Conservation (phyloP, 306 rosid genomes). For the Dryas drummondii region DNA sequence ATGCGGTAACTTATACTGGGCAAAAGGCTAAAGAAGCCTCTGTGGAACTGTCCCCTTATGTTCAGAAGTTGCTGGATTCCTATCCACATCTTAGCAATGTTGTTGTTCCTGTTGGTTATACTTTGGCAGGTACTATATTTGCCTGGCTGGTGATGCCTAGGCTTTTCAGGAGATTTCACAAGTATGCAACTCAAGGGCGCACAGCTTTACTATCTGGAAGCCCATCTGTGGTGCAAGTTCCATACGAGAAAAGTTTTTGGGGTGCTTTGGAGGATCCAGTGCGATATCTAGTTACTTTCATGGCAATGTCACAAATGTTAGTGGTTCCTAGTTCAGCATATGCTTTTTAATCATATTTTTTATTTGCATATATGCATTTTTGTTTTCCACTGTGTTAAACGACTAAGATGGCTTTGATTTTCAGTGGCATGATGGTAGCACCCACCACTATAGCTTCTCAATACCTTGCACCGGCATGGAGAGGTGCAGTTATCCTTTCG, state of each 20-base stretch:
- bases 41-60: conserved; percentile 57
- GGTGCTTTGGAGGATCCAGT: conserved; percentile 93
- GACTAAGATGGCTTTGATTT: conserved; percentile 41
- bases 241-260: conserved; percentile 87
- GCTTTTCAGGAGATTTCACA: conserved; percentile 74
- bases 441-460: conserved; percentile 75
- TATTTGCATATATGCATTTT: conserved; percentile 3
- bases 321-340: conserved; percentile 34
- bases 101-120: conserved; percentile 60
- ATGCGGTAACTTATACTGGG: conserved; percentile 47
- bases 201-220: conserved; percentile 47
- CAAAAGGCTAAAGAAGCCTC: conserved; percentile 69
- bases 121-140: conserved; percentile 60
- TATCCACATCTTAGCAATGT: conserved; percentile 65
- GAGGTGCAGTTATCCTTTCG: conserved; percentile 74
- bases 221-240: conserved; percentile 38
- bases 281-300: conserved; percentile 72
- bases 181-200: conserved; percentile 58
- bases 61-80: conserved; percentile 58
- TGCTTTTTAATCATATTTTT: conserved; percentile 9
- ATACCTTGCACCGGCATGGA: conserved; percentile 68
- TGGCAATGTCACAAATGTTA: conserved; percentile 85
- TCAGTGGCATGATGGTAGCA: conserved; percentile 78
- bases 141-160: conserved; percentile 91
- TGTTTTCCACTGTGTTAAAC: conserved; percentile 21